These are phyloP conservation scores for Inga leiocalycina DNA, from an alignment of 306 rosid genomes.

Conservation along the genomic window DNA sequence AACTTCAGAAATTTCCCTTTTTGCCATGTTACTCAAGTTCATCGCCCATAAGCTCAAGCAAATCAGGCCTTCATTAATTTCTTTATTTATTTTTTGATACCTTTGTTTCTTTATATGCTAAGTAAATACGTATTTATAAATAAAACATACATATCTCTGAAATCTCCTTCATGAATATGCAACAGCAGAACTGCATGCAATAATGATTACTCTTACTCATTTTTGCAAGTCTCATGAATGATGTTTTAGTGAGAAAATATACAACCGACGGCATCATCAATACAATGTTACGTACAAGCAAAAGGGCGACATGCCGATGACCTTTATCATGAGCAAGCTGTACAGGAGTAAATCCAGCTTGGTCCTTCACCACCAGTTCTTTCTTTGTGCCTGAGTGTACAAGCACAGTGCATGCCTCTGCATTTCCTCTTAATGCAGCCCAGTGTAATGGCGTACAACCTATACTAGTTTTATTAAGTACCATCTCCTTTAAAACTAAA, in stretches of 20 bases:
- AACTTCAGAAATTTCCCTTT: conserved; percentile 17
- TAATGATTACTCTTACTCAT: conserved; percentile 20
- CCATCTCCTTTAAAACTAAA: conserved; percentile 30
- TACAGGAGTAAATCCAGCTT: conserved; percentile 81
- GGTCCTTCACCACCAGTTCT: conserved; percentile 80
- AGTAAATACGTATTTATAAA: background rate
- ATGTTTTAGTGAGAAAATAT: conserved; percentile 22
- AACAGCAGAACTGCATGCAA: conserved; percentile 31
- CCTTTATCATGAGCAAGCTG: conserved; percentile 94
- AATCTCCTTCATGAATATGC: conserved; percentile 10
- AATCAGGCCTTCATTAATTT: conserved; percentile 16
- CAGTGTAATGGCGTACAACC: conserved; percentile 98
- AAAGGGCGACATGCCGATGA: conserved; percentile 86
- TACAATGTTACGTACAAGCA: conserved; percentile 82
- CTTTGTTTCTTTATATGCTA: conserved; percentile 1
- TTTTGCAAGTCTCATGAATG: conserved; percentile 25
- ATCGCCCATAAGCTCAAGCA: background rate
- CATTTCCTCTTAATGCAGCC: conserved; percentile 80
- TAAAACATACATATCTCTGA: background rate
- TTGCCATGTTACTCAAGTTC: background rate
- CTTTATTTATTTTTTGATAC: background rate
- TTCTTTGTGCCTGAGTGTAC: conserved; percentile 88
- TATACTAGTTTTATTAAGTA: conserved; percentile 38
- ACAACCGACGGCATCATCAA: conserved; percentile 41
- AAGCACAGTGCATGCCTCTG: conserved; percentile 89